phyloP scores from a whole-genome alignment of 345 rosid genomes.

The Cardamine resedifolia region DNA sequence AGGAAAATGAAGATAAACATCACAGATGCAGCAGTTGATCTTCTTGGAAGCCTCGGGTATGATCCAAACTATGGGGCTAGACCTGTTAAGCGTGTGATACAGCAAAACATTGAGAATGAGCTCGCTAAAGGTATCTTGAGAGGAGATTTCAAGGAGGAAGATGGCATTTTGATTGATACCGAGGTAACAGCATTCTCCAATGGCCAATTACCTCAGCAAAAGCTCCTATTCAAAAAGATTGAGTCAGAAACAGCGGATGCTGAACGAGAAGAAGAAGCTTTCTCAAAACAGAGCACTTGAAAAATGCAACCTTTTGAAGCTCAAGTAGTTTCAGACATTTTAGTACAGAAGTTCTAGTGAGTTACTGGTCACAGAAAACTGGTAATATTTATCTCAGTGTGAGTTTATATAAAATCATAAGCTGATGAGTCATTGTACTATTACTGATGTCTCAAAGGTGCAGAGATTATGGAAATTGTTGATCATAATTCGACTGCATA shows the following conservation, averaged over 20 bases:
- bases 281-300: slow-evolving; percentile 30
- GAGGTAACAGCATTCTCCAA: slow-evolving; percentile 67
- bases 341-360: slow-evolving; percentile 11
- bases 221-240: slow-evolving; percentile 64
- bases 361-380: slow-evolving; percentile 9
- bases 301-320: background rate
- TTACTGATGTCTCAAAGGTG: slow-evolving; percentile 11
- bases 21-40: slow-evolving; percentile 70
- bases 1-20: slow-evolving; percentile 77
- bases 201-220: slow-evolving; percentile 85
- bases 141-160: slow-evolving; percentile 91
- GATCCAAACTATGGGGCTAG: slow-evolving; percentile 97
- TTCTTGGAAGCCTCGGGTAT: slow-evolving; percentile 84
- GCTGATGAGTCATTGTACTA: background rate
- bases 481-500: slow-evolving; percentile 13
- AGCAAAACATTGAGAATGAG: slow-evolving; percentile 90
- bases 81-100: slow-evolving; percentile 96
- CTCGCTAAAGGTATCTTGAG: slow-evolving; percentile 94
- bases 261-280: slow-evolving; percentile 42
- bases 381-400: slow-evolving; percentile 11
- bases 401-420: slow-evolving; percentile 12
- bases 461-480: background rate
- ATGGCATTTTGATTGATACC: slow-evolving; percentile 61
- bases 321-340: background rate
- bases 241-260: slow-evolving; percentile 36